Evolutionary conservation across 768 basidiomycete species (phyloP), one percentile per base, ranked within the genome.

Genomic region (Mycena leptocephala): DNA sequence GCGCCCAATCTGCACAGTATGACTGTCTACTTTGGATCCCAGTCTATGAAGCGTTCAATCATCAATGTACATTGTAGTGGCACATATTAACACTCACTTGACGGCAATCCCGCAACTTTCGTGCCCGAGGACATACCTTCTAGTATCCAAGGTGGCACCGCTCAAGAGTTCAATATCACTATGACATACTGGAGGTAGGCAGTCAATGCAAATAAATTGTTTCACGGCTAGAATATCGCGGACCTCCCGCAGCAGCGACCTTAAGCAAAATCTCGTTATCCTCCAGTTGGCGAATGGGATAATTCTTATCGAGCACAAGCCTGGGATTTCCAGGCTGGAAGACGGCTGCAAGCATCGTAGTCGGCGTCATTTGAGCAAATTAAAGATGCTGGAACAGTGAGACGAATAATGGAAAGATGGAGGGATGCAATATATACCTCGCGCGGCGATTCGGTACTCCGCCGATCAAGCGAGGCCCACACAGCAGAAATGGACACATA

Each of bases 231-330:
- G 24, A n/a, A 33, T 16, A 30, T 20, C 13, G 5, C 59, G 0
- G n/a, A 61, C 59, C 59, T 61, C 78, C 79, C n/a, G 66, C 32
- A 11, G 79, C 79, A 24, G 76, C 59, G 16, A 80, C 58, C 56
- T 79, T 78, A 53, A 80, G 41, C 39, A 80, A 56, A 32, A 80
- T 72, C 41, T 80, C 70, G 46, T 78, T 67, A 33, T 77, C 74
- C 43, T 53, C 56, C 26, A 77, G 68, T 22, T 58, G 58, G n/a
- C 77, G 74, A 11, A 78, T 75, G 9, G 64, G 55, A 56, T 73
- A 73, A 16, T 59, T 59, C 32, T 30, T 67, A 41, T 79, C 63
- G 24, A 79, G 58, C 18, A 76, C 78, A 32, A 79, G 72, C 41
- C 37, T 65, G 16, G 62, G 18, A 30, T 77, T 76, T 10, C 75